Conservation (phyloP, 2,329 filamentous ascomycete genomes). For the Penicillium sp. region DNA sequence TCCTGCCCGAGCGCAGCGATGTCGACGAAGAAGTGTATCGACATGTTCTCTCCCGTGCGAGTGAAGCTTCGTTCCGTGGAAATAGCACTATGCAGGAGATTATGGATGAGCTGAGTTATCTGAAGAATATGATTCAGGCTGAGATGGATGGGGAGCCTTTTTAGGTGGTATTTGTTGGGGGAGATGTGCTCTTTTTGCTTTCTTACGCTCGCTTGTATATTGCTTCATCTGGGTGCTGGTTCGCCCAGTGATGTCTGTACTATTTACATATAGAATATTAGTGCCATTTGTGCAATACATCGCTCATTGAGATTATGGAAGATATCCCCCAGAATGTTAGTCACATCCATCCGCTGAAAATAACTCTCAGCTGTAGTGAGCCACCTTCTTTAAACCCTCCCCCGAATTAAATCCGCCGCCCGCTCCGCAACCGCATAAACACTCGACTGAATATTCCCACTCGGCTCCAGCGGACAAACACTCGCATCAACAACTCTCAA, state of each 20-base stretch:
- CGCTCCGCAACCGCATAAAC: slow-evolving; percentile 47
- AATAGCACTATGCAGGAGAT: slow-evolving; percentile 55
- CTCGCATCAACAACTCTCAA: slow-evolving; percentile 47
- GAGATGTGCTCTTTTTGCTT: neutral
- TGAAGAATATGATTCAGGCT: slow-evolving; percentile 55
- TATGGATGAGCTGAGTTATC: slow-evolving; percentile 59
- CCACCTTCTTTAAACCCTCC: neutral
- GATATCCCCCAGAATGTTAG: too few species aligned
- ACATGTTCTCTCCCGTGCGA: slow-evolving; percentile 25
- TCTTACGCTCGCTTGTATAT: neutral
- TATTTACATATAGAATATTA: slow-evolving; percentile 5
- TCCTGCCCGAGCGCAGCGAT: slow-evolving; percentile 24
- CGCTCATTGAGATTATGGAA: too few species aligned
- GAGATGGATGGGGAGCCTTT: slow-evolving; percentile 36
- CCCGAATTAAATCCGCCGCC: slow-evolving; percentile 38
- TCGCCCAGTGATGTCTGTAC: slow-evolving; percentile 2
- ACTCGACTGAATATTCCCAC: slow-evolving; percentile 44
- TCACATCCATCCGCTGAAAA: too few species aligned
- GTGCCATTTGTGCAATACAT: too few species aligned
- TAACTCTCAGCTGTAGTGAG: neutral
- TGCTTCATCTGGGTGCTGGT: neutral
- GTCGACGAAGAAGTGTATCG: slow-evolving; percentile 16
- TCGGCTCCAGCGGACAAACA: slow-evolving; percentile 43
- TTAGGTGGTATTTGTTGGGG: slow-evolving; percentile 2
- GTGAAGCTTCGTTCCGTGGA: slow-evolving; percentile 32